Evolutionary conservation across 164 flowering plant genomes (phyloP).

Genomic region (Cinnamomum chago): DNA sequence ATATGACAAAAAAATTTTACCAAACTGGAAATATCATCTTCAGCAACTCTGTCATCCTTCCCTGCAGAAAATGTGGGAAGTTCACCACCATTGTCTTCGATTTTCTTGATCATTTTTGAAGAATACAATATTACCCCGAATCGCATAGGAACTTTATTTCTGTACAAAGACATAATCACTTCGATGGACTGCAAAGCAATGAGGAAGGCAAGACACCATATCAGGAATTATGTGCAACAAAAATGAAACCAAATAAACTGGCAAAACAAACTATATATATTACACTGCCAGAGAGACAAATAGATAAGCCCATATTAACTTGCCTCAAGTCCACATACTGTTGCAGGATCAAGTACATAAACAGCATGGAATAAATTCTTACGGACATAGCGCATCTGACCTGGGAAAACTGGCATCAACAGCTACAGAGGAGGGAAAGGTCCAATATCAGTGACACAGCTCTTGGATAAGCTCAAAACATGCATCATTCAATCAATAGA

Average conservation of each 20-base stretch:
- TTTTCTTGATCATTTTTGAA: slow-evolving; percentile 41
- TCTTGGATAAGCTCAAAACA: too few species aligned
- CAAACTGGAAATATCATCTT: slow-evolving; percentile 75
- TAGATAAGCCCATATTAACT: slow-evolving; percentile 17
- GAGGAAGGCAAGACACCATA: background rate
- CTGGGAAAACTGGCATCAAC: slow-evolving; percentile 96
- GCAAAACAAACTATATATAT: background rate
- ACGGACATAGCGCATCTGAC: slow-evolving; percentile 90
- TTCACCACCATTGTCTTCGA: slow-evolving; percentile 56
- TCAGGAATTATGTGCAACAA: background rate
- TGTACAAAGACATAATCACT: slow-evolving; percentile 60
- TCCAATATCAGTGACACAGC: background rate
- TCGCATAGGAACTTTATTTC: slow-evolving; percentile 81
- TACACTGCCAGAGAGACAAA: background rate
- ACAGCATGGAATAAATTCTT: slow-evolving; percentile 95
- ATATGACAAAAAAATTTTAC: slow-evolving; percentile 31
- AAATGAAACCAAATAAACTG: background rate
- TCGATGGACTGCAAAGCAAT: slow-evolving; percentile 59
- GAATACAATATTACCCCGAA: slow-evolving; percentile 89
- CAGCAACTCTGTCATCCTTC: slow-evolving; percentile 24
- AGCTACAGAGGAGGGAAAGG: slow-evolving; percentile 41
- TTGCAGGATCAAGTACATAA: slow-evolving; percentile 83
- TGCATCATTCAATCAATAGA: background rate
- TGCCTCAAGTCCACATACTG: slow-evolving; percentile 86
- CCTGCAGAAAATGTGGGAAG: slow-evolving; percentile 18